A percentile compares a stretch with the other conserved stretches of the same genome.
Conservation (phyloP, 176 grass and related monocot genomes). For the Leersia perrieri region DNA sequence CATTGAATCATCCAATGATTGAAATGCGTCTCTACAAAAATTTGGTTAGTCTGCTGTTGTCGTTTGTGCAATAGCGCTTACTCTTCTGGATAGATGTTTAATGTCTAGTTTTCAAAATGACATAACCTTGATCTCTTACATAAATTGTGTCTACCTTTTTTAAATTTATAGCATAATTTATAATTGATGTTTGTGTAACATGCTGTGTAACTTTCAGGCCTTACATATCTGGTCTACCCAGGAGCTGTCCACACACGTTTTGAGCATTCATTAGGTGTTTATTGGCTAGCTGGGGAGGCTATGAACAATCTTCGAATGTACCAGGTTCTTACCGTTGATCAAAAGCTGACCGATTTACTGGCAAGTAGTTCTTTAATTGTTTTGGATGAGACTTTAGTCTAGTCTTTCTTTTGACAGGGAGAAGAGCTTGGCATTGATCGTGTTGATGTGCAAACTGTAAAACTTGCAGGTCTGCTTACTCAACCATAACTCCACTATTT, state of each 20-base stretch:
- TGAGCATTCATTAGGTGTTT: slow-evolving; percentile 95
- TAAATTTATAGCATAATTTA: not conserved
- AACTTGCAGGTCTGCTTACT: slow-evolving; percentile 70
- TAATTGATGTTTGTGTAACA: slow-evolving; percentile 4
- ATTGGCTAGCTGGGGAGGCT: slow-evolving; percentile 63
- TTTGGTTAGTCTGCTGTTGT: not conserved
- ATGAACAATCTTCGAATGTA: slow-evolving; percentile 55
- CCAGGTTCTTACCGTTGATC: slow-evolving; percentile 47
- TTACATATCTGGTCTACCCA: slow-evolving; percentile 88
- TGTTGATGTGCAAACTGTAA: slow-evolving; percentile 76
- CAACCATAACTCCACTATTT: not conserved
- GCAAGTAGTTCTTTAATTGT: not conserved
- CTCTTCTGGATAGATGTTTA: not conserved
- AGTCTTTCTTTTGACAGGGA: slow-evolving; percentile 47
- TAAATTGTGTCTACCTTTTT: slow-evolving; percentile 5
- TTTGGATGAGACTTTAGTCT: not conserved
- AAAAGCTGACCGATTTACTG: slow-evolving; percentile 16
- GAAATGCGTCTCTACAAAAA: not conserved
- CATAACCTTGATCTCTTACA: not conserved
- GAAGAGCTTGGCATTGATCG: slow-evolving; percentile 69
- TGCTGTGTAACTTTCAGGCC: slow-evolving; percentile 51
- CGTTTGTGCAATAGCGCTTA: not conserved
- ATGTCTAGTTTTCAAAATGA: not conserved
- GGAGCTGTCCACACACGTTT: slow-evolving; percentile 86
- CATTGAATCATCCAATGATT: not conserved